Conservation (phyloP, 371 early-diverging fungal species). For the Actinomortierella wolfii region DNA sequence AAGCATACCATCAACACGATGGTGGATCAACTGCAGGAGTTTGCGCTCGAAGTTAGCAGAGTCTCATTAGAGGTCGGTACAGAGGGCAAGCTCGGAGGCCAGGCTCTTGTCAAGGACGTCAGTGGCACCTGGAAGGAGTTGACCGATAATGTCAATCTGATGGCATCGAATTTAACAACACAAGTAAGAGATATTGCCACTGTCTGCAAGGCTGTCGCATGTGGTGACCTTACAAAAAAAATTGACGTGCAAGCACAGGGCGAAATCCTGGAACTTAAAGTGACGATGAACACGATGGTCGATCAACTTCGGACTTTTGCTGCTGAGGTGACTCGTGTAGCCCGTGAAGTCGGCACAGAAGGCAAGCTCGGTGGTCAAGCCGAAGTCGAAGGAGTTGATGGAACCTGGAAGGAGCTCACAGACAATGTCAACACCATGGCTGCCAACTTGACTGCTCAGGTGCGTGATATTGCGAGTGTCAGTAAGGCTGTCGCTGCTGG, state of each 20-base stretch:
- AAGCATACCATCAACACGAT: conserved; percentile 55
- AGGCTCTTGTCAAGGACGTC: conserved; percentile 56
- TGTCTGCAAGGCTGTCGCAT: conserved; percentile 59
- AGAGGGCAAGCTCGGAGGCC: conserved; percentile 62
- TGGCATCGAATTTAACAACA: conserved; percentile 60
- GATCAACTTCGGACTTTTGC: conserved; percentile 53
- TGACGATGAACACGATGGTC: conserved; percentile 53
- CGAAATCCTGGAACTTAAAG: conserved; percentile 53
- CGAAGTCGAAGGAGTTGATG: conserved; percentile 63
- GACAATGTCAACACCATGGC: conserved; percentile 73
- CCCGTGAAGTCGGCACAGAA: conserved; percentile 66
- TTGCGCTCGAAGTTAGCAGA: conserved; percentile 53
- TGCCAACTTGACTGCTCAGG: conserved; percentile 64
- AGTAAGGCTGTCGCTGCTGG: conserved; percentile 64
- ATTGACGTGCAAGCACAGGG: conserved; percentile 51
- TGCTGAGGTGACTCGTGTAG: conserved; percentile 65
- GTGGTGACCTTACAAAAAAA: conserved; percentile 55
- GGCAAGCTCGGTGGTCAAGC: conserved; percentile 68
- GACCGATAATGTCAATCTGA: conserved; percentile 65
- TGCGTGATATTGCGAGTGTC: conserved; percentile 66
- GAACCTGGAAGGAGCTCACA: conserved; percentile 76
- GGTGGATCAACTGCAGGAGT: conserved; percentile 52
- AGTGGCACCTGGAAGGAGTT: conserved; percentile 63
- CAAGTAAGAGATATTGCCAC: conserved; percentile 57
- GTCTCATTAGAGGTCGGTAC: conserved; percentile 55